Evolutionary conservation across 768 basidiomycete genomes (phyloP), one percentile per base, ranked within the genome.

Genomic region (Phlebiopsis gigantea): DNA sequence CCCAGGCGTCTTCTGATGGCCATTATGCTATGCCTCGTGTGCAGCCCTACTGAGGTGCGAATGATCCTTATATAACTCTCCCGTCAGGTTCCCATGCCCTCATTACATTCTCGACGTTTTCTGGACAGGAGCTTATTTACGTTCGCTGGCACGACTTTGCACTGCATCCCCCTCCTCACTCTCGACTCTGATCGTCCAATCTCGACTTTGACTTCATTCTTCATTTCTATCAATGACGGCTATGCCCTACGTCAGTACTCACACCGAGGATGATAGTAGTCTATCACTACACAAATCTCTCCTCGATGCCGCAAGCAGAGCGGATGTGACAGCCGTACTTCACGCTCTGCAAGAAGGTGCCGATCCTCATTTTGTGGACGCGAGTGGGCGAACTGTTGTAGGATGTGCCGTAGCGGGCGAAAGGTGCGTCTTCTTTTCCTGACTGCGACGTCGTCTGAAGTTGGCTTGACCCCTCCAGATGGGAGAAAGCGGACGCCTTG

Each of bases 341-440:
- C 75, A 71, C 50, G 79, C 83, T 43, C 73, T 90, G 55, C 71
- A 73, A 7, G 69, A 75, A 39, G 87, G 84, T 42, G 86, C 85
- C 7, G 84, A 88, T 67, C 76, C 89, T 52, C 89, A 90, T 65
- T 78, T 80, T 42, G 72, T 80, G 46, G 87, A 88, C 69, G 68
- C 71, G 21, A 71, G 73, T 1, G 87, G 87, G 12, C 77, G 84
- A 56, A 85, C 83, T 5, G 75, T 82, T 17, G 69, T 90, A 43
- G 84, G 86, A 62, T 85, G 83, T 62, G 83, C 83, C 9, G 77
- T 90, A 59, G 84, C 86, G 12, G 88, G 88, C 24, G 82, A 87
- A 66, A 75, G 84, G 88, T 88, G 57, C 28, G 34, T 56, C 44
- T 17, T 25, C n/a, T 39, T 29, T 52, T 28, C 41, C 54, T 58